Evolutionary conservation across 1,284 basidiomycete species (phyloP).

Genomic region (Vanrija sp.): DNA sequence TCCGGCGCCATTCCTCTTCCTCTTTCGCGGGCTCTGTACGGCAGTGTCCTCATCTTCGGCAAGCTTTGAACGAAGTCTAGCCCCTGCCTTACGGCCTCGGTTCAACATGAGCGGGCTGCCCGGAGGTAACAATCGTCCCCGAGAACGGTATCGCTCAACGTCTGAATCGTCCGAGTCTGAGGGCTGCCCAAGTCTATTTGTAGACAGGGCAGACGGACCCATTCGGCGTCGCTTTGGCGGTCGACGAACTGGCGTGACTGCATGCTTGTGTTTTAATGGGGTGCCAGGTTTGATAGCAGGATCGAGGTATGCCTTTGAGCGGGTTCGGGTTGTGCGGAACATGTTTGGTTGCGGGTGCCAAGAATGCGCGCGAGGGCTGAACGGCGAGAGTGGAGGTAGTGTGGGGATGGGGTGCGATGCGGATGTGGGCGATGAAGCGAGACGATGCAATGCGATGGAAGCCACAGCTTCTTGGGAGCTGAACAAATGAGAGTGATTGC

Average conservation of each 20-base stretch:
- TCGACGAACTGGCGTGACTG: constrained; percentile 18
- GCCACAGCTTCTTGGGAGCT: background rate
- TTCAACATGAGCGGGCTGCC: background rate
- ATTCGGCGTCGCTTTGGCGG: constrained; percentile 33
- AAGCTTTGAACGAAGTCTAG: constrained; percentile 10
- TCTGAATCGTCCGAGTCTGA: constrained; percentile 14
- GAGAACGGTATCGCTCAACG: background rate
- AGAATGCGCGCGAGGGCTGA: background rate
- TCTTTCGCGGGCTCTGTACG: constrained; percentile 19
- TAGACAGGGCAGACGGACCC: constrained; percentile 22
- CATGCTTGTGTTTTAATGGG: constrained; percentile 29
- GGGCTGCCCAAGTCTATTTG: constrained; percentile 1
- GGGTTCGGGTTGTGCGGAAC: constrained; percentile 6
- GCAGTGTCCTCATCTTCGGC: constrained; percentile 10
- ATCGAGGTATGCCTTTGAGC: constrained; percentile 1
- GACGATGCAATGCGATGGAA: no score
- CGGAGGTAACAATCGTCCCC: background rate
- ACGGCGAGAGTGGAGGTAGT: no score
- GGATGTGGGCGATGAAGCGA: background rate
- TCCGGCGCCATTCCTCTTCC: constrained; percentile 19
- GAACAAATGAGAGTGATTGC: background rate
- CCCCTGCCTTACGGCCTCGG: no score
- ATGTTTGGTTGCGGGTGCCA: constrained; percentile 1
- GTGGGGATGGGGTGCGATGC: no score
- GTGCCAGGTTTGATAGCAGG: constrained; percentile 30